Percentiles rank a stretch among this genome's conserved stretches.
Conservation (phyloP, 2,329 filamentous ascomycete genomes). For the Amylocarpus encephaloides region DNA sequence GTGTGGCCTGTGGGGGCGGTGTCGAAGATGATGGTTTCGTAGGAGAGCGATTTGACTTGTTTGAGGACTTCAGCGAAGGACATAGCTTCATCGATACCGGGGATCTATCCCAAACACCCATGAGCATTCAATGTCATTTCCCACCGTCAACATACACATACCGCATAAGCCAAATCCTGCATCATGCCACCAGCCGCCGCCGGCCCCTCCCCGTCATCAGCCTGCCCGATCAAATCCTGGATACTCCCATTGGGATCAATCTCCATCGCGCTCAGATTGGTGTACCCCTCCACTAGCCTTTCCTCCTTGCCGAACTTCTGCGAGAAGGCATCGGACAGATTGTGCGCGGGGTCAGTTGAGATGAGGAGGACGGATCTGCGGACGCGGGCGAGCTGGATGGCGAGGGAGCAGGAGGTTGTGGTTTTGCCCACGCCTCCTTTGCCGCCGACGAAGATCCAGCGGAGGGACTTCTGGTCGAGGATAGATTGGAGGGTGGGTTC, state of each 20-base stretch:
- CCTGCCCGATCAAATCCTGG: constrained; percentile 79
- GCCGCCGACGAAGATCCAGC: constrained; percentile 98
- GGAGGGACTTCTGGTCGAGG: constrained; percentile 87
- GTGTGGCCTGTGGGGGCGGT: constrained; percentile 97
- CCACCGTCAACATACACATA: constrained; percentile 39
- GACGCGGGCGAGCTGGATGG: constrained; percentile 92
- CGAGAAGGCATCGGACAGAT: constrained; percentile 93
- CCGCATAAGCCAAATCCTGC: constrained; percentile 95
- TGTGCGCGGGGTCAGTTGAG: constrained; percentile 96
- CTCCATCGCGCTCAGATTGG: constrained; percentile 96
- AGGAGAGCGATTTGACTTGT: constrained; percentile 97
- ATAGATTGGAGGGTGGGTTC: constrained; percentile 92
- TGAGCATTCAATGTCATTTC: constrained; percentile 2
- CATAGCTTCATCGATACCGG: constrained; percentile 98
- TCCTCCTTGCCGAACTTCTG: constrained; percentile 99
- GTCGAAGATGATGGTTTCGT: constrained; percentile 99
- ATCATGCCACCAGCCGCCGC: constrained; percentile 88
- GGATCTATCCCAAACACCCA: constrained; percentile 57
- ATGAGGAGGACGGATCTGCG: constrained; percentile 96
- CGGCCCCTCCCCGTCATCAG: constrained; percentile 68
- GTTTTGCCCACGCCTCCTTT: constrained; percentile 99
- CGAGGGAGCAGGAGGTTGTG: constrained; percentile 97
- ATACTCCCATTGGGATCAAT: constrained; percentile 98
- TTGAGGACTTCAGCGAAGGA: constrained; percentile 98
- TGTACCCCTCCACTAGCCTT: constrained; percentile 82